Percentiles rank a stretch among this genome's conserved stretches.
Conservation (phyloP, 805 yeast genomes). For the Candida germanica region DNA sequence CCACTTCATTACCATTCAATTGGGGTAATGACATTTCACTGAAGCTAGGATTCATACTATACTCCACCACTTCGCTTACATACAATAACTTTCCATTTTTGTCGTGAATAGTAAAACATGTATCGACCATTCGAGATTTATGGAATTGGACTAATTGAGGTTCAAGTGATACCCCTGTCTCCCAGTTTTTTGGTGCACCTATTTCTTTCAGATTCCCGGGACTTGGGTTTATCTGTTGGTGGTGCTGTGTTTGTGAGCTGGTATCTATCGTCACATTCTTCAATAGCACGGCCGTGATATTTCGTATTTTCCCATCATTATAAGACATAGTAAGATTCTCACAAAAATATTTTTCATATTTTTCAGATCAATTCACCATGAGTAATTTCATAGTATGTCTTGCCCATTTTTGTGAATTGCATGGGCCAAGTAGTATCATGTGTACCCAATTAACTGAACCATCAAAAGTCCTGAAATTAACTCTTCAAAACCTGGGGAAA, state of each 20-base stretch:
- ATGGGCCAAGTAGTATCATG: constrained; percentile 66
- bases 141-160: constrained; percentile 15
- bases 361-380: constrained; percentile 15
- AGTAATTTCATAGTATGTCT: constrained; percentile 48
- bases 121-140: constrained; percentile 17
- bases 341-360: not conserved
- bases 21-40: constrained; percentile 25
- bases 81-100: constrained; percentile 19
- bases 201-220: no score
- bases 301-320: constrained; percentile 13
- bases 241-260: no score
- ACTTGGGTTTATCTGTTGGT: no score
- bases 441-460: constrained; percentile 50
- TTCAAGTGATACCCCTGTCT: no score
- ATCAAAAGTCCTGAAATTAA: constrained; percentile 17
- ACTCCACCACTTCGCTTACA: constrained; percentile 28
- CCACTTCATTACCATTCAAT: constrained; percentile 9
- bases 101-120: constrained; percentile 26
- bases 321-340: constrained; percentile 3
- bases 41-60: constrained; percentile 25
- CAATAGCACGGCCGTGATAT: constrained; percentile 7
- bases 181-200: no score
- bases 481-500: constrained; percentile 39
- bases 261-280: constrained; percentile 3
- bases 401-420: constrained; percentile 76